A percentile compares a stretch with the other conserved stretches of the same genome.
Evolutionary conservation across 495 filamentous ascomycete genomes (phyloP).

Genomic region (Aspergillus olivimuriae): DNA sequence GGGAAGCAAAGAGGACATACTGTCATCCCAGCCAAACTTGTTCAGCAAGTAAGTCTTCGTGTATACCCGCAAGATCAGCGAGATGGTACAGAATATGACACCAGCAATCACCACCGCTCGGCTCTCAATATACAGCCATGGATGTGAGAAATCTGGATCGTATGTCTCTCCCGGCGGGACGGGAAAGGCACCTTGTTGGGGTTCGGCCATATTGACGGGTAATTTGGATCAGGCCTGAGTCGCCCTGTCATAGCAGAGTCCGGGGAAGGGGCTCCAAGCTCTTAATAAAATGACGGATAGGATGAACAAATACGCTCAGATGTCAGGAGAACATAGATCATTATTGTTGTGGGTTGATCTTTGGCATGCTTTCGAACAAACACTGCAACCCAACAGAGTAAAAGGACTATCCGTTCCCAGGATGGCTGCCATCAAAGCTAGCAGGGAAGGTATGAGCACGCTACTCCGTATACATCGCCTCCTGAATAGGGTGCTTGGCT

Average conservation of each 20-base stretch:
- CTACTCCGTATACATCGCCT: no score
- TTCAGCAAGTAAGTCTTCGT: slow-evolving; percentile 14
- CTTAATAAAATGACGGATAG: no score
- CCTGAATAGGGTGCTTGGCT: no score
- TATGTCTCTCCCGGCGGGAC: slow-evolving; percentile 10
- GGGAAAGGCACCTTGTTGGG: slow-evolving; percentile 1
- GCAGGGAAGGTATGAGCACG: no score
- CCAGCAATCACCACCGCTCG: slow-evolving; percentile 10
- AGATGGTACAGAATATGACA: slow-evolving; percentile 9
- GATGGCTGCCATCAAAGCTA: no score
- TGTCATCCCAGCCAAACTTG: slow-evolving; percentile 25
- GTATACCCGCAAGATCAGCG: slow-evolving; percentile 15
- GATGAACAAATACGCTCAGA: no score
- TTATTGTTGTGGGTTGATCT: no score
- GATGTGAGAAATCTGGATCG: slow-evolving; percentile 16
- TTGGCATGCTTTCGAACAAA: no score
- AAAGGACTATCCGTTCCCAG: no score
- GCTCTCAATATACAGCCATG: slow-evolving; percentile 11
- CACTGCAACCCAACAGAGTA: no score
- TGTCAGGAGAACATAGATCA: no score
- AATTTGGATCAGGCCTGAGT: neutral
- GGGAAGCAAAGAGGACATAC: slow-evolving; percentile 5
- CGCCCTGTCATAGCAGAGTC: no score
- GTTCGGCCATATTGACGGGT: neutral
- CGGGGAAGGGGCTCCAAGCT: neutral